These are phyloP conservation scores for Agrocybe pediades DNA, from an alignment of 768 basidiomycete species.

Conservation along the genomic window DNA sequence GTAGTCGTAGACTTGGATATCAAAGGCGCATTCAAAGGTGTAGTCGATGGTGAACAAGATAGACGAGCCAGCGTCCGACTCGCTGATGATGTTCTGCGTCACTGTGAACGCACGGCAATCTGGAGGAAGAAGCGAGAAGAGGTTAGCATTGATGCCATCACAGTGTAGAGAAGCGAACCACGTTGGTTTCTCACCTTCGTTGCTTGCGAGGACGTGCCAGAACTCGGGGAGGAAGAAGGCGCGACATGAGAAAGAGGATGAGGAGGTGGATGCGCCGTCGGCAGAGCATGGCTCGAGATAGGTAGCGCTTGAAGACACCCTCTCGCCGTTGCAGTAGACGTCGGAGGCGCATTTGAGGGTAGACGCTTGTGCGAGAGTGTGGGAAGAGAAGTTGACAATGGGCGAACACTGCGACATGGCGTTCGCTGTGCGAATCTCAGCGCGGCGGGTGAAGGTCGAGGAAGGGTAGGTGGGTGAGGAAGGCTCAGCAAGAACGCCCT, in stretches of 20 bases:
- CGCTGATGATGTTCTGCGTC: neutral
- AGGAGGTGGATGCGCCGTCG: too few relatives aligned
- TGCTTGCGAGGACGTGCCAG: neutral
- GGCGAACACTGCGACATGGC: constrained; percentile 17
- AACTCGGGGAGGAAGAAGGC: neutral
- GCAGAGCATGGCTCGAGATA: constrained; percentile 5
- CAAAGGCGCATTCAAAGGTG: neutral
- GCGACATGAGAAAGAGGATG: neutral
- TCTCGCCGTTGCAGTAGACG: constrained; percentile 13
- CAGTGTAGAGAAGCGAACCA: neutral
- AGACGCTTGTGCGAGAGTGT: constrained; percentile 6
- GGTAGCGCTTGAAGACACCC: constrained; percentile 10
- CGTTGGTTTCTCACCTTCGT: neutral
- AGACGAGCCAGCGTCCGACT: neutral
- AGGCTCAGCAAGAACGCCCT: constrained; percentile 16
- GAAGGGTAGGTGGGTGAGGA: neutral
- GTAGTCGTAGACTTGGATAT: neutral
- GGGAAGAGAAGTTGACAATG: constrained; percentile 21
- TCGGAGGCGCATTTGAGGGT: constrained; percentile 17
- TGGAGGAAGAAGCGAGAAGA: neutral
- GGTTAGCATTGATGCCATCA: neutral
- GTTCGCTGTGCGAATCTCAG: constrained; percentile 11
- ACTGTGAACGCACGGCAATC: neutral
- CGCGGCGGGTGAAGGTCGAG: constrained; percentile 14
- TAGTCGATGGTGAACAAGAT: neutral